These are phyloP conservation scores for Chrysanthemum lavandulifolium DNA, from an alignment of 129 eudicot species.

Conservation along the genomic window DNA sequence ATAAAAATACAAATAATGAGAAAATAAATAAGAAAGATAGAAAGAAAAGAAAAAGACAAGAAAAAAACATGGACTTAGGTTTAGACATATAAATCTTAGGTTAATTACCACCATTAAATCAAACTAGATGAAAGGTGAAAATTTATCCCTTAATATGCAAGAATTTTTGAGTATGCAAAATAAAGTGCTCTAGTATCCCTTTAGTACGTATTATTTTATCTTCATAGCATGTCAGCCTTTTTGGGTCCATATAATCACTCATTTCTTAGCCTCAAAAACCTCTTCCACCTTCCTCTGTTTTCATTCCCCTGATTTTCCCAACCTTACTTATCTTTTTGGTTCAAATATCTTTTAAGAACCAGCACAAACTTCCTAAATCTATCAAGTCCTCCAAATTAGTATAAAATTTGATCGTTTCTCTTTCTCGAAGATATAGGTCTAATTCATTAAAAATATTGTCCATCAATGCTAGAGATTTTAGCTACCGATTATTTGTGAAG, in stretches of 20 bases:
- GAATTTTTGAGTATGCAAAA: no score
- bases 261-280: slow-evolving; percentile 16
- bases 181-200: not conserved
- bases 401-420: not conserved
- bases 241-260: slow-evolving; percentile 6
- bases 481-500: slow-evolving; percentile 62
- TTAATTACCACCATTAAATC: no score
- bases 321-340: not conserved
- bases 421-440: not conserved
- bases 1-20: no score
- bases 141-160: no score
- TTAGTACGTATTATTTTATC: not conserved
- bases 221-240: not conserved
- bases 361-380: not conserved
- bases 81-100: no score
- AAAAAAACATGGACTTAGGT: no score
- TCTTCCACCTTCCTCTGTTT: slow-evolving; percentile 15
- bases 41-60: no score
- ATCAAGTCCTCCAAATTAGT: not conserved
- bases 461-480: slow-evolving; percentile 41
- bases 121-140: no score
- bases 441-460: not conserved
- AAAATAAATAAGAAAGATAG: no score
- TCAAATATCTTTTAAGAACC: not conserved
- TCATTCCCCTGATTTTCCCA: slow-evolving; percentile 7